Percentiles rank a stretch among this genome's conserved stretches.
Conservation (phyloP, 2,329 filamentous ascomycete genomes). For the Cercospora sojina region DNA sequence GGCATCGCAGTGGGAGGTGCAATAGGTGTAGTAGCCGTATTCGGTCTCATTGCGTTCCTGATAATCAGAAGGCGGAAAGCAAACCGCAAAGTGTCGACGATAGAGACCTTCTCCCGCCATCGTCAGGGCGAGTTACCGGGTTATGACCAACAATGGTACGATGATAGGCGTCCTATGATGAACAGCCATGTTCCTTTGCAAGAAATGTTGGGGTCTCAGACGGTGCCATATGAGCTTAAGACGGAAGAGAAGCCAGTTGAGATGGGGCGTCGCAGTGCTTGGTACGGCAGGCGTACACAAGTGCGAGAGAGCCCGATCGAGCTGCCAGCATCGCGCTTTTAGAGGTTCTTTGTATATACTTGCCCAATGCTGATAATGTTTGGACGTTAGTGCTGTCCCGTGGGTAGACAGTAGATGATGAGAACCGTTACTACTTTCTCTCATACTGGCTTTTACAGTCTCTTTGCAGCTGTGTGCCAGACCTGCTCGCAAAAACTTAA, state of each 20-base stretch:
- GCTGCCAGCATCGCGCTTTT: not conserved
- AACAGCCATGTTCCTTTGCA: not conserved
- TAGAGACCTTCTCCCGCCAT: not conserved
- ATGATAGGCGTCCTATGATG: constrained; percentile 1
- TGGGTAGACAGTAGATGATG: too few relatives aligned
- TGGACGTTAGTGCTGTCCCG: too few relatives aligned
- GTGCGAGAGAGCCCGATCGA: not conserved
- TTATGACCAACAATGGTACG: not conserved
- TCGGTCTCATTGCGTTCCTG: not conserved
- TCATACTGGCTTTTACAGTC: too few relatives aligned
- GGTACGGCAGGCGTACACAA: not conserved
- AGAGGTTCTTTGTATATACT: not conserved
- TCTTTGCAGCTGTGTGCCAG: too few relatives aligned
- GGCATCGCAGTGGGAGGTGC: constrained; percentile 7
- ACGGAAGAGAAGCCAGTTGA: constrained; percentile 9
- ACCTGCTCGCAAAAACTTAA: too few relatives aligned
- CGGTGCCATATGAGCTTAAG: constrained; percentile 12
- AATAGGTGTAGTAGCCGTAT: not conserved
- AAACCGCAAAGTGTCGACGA: not conserved
- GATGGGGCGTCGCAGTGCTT: not conserved
- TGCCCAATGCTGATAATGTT: not conserved
- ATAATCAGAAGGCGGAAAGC: not conserved
- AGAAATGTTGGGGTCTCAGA: constrained; percentile 8
- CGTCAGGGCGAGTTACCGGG: not conserved
- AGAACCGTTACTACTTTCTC: too few relatives aligned